Percentiles rank a stretch among this genome's conserved stretches.
Conservation (phyloP, 768 basidiomycete genomes). For the Tricholoma sp. region DNA sequence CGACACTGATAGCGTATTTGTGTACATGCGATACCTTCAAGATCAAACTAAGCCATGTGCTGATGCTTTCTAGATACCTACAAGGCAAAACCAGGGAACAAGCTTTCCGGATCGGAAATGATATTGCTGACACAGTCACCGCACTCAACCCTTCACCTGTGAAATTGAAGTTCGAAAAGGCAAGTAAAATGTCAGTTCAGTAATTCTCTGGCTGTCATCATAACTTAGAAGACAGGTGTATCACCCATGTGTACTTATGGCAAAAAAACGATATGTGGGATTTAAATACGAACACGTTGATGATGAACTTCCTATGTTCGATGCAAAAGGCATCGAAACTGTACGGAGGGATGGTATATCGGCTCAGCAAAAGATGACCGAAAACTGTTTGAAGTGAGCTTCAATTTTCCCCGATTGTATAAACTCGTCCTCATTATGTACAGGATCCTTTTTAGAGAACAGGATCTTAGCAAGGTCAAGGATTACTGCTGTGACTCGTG, state of each 20-base stretch:
- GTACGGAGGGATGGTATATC: conserved; percentile 88
- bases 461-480: conserved; percentile 87
- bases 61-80: conserved; percentile 45
- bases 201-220: background rate
- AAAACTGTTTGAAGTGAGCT: conserved; percentile 78
- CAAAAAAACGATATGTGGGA: conserved; percentile 98
- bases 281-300: conserved; percentile 89
- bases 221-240: conserved; percentile 67
- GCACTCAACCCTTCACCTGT: conserved; percentile 83
- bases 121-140: conserved; percentile 88
- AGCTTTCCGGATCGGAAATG: conserved; percentile 88
- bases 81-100: conserved; percentile 88
- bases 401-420: background rate
- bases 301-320: conserved; percentile 75
- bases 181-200: conserved; percentile 18
- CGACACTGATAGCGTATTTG: conserved; percentile 94
- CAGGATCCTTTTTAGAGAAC: conserved; percentile 86
- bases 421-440: background rate
- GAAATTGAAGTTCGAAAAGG: conserved; percentile 98
- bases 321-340: conserved; percentile 98
- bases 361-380: conserved; percentile 91
- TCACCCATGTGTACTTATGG: conserved; percentile 89
- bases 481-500: conserved; percentile 82
- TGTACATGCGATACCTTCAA: conserved; percentile 32
- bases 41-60: background rate